Conservation (phyloP, 108 stramenopile species). For the Aureococcus anophagefferens region DNA sequence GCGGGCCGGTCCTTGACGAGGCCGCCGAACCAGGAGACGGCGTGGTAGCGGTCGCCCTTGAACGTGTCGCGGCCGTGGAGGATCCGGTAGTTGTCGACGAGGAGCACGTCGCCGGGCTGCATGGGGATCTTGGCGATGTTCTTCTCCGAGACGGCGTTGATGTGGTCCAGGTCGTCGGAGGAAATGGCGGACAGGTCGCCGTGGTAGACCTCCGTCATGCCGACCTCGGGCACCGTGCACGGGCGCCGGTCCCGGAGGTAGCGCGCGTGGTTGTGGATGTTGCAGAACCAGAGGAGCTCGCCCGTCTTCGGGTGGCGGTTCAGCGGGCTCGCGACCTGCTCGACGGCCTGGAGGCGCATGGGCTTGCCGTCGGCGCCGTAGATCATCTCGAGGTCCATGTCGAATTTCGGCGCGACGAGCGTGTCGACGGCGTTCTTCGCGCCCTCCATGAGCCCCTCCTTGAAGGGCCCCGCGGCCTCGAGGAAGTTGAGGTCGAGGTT, state of each 20-base stretch:
- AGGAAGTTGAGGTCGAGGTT: conserved; percentile 59
- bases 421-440: conserved; percentile 58
- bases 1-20: not conserved
- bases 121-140: conserved; percentile 73
- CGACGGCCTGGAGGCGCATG: conserved; percentile 70
- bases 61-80: conserved; percentile 79
- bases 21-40: conserved; percentile 64
- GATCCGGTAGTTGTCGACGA: conserved; percentile 83
- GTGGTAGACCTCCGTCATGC: conserved; percentile 85
- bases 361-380: conserved; percentile 73
- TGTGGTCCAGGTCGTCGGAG: not conserved
- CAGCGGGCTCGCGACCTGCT: conserved; percentile 66
- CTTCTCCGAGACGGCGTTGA: not conserved
- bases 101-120: conserved; percentile 79
- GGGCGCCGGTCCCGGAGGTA: conserved; percentile 72
- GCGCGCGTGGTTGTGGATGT: conserved; percentile 76
- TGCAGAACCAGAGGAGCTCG: conserved; percentile 78
- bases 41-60: conserved; percentile 78
- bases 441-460: not conserved
- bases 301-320: conserved; percentile 79
- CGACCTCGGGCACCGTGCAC: conserved; percentile 79
- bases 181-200: conserved; percentile 47
- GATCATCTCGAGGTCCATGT: conserved; percentile 86
- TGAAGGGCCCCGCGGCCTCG: conserved; percentile 35
- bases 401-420: conserved; percentile 77